Percentiles rank a stretch among this genome's conserved stretches.
These are phyloP conservation scores for sunflower (Helianthus annuus) DNA, from an alignment of 129 eudicot genomes.

Conservation along the genomic window HanXRQr2.0-SUNRISE NC_035445.2:4303257-4303756, in stretches of 20 bases:
- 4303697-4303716: no score
- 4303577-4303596: no score
- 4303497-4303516: no score
- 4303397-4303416: neutral
- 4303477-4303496: no score
- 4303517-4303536: no score
- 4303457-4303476: slow-evolving; percentile 85
- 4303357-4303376: slow-evolving; percentile 7
- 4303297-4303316: slow-evolving; percentile 9
- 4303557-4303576: slow-evolving; percentile 72
- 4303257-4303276: neutral
- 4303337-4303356: slow-evolving; percentile 8
- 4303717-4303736: no score
- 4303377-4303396: neutral
- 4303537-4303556: no score
- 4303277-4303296: neutral
- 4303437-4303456: slow-evolving; percentile 84
- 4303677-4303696: no score
- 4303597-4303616: slow-evolving; percentile 44
- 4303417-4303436: slow-evolving; percentile 11
- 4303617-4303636: slow-evolving; percentile 93
- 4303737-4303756: no score
- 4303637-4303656: slow-evolving; percentile 80
- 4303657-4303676: no score
- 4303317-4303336: slow-evolving; percentile 13